Percentiles rank a stretch among this genome's conserved stretches.
Conservation (phyloP, 176 grass and related monocot genomes). For the Rhynchospora pubera region DNA sequence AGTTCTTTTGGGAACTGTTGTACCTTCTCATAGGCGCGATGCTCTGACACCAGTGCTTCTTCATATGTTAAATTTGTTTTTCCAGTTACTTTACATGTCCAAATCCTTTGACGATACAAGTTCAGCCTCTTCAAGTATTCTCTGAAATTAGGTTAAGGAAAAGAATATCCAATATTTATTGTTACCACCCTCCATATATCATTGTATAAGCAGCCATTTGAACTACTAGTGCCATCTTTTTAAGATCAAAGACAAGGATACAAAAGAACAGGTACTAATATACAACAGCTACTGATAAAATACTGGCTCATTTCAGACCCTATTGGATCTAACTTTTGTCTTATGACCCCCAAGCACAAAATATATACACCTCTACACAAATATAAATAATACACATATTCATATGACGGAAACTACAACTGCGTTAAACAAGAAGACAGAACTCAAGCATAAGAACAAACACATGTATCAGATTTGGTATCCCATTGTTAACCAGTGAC, state of each 20-base stretch:
- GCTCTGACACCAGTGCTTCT: slow-evolving; percentile 81
- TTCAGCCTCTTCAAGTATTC: slow-evolving; percentile 78
- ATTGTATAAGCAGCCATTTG: not conserved
- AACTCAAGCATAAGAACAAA: not conserved
- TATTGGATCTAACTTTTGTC: not conserved
- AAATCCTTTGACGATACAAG: slow-evolving; percentile 64
- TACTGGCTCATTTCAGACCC: not conserved
- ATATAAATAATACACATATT: not conserved
- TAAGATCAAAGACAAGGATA: not conserved
- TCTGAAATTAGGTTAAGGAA: slow-evolving; percentile 60
- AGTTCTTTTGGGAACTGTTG: slow-evolving; percentile 63
- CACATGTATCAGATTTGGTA: not conserved
- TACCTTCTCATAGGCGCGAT: slow-evolving; percentile 60
- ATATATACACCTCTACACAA: not conserved
- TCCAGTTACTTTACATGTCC: slow-evolving; percentile 71
- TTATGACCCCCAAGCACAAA: not conserved
- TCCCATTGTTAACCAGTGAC: not conserved
- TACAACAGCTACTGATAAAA: not conserved
- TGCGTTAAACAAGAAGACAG: not conserved
- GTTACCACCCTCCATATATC: not conserved
- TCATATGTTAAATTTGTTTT: slow-evolving; percentile 86
- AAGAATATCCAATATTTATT: slow-evolving; percentile 2
- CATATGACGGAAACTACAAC: not conserved
- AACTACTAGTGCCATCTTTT: not conserved
- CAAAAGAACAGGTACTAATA: not conserved